Conservation (phyloP, 352 stramenopile genomes). For the Achlya hypogyna region DNA sequence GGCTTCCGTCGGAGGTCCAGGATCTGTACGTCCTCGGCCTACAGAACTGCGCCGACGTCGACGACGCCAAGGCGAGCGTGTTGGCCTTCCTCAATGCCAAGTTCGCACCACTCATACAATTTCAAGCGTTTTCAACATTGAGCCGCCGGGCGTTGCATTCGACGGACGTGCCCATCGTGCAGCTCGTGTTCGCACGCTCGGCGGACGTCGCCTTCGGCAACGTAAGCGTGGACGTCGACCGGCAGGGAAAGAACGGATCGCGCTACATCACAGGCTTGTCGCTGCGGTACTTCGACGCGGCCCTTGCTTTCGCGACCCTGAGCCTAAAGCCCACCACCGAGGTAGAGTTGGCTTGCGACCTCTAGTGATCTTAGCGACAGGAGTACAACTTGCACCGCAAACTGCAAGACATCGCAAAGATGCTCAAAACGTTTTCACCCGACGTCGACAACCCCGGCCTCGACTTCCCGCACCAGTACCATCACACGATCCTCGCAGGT, state of each 20-base stretch:
- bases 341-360: not conserved
- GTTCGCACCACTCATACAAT: not conserved
- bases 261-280: constrained; percentile 71
- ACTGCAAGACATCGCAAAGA: constrained; percentile 41
- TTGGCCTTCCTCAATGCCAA: constrained; percentile 37
- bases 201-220: constrained; percentile 73
- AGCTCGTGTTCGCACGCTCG: constrained; percentile 83
- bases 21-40: constrained; percentile 81
- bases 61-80: constrained; percentile 56
- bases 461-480: constrained; percentile 77
- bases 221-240: constrained; percentile 45
- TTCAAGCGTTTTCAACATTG: not conserved
- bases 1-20: constrained; percentile 50
- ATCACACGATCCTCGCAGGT: constrained; percentile 73
- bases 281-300: constrained; percentile 74
- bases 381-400: constrained; percentile 24
- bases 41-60: constrained; percentile 57
- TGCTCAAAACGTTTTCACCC: constrained; percentile 78
- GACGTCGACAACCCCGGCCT: constrained; percentile 57
- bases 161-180: constrained; percentile 49
- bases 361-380: not conserved
- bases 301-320: constrained; percentile 76
- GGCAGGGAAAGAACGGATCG: constrained; percentile 50
- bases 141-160: not conserved
- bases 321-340: constrained; percentile 37